Conservation (phyloP, 2,329 filamentous ascomycete species). For the Coniochaeta sp. region DNA sequence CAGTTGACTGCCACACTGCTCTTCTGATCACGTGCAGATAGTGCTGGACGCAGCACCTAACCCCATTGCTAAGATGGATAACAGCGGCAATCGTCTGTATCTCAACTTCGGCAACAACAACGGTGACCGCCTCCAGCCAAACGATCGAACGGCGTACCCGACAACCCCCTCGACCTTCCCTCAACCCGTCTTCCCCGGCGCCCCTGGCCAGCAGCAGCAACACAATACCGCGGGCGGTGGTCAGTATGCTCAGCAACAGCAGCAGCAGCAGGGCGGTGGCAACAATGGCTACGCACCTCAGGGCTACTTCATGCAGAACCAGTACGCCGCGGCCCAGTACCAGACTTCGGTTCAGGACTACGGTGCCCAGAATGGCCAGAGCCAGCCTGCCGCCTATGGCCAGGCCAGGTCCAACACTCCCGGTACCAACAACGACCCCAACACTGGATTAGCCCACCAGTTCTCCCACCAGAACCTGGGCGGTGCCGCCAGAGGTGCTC, state of each 20-base stretch:
- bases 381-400: slow-evolving; percentile 14
- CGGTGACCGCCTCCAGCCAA: slow-evolving; percentile 55
- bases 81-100: slow-evolving; percentile 54
- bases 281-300: slow-evolving; percentile 34
- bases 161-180: slow-evolving; percentile 95
- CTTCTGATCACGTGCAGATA: neutral
- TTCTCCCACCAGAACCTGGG: slow-evolving; percentile 95
- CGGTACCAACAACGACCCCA: slow-evolving; percentile 66
- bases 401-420: slow-evolving; percentile 51
- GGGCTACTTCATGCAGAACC: slow-evolving; percentile 57
- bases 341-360: slow-evolving; percentile 30
- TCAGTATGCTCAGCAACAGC: slow-evolving; percentile 31
- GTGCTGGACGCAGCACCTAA: neutral
- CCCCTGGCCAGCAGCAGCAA: slow-evolving; percentile 29
- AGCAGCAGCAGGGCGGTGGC: too few relatives aligned
- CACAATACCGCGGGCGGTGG: slow-evolving; percentile 38
- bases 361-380: slow-evolving; percentile 9
- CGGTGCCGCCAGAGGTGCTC: slow-evolving; percentile 60
- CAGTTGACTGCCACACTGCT: neutral
- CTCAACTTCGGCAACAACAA: slow-evolving; percentile 62
- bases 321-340: slow-evolving; percentile 32
- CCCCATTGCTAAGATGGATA: slow-evolving; percentile 35
- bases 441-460: slow-evolving; percentile 87
- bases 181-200: slow-evolving; percentile 64
- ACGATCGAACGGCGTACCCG: slow-evolving; percentile 62